Percentiles rank a stretch among this genome's conserved stretches.
These are phyloP conservation scores for Guadua angustifolia DNA, from an alignment of 176 grass and related monocot genomes.

Conservation along the genomic window DNA sequence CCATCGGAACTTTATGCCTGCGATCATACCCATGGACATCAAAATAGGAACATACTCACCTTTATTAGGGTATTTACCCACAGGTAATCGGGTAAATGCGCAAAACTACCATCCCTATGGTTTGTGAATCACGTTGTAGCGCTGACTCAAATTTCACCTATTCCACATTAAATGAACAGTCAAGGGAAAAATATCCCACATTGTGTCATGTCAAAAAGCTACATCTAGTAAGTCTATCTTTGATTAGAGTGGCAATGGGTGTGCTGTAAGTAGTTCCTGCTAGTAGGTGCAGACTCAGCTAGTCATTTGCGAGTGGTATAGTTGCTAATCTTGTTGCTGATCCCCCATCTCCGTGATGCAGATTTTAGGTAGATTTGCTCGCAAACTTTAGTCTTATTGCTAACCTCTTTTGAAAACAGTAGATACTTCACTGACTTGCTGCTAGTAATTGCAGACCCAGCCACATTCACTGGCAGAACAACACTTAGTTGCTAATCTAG, in stretches of 20 bases:
- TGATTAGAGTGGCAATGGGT: background rate
- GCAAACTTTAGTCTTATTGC: background rate
- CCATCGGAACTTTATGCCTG: background rate
- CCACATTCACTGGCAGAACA: background rate
- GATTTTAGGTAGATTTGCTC: background rate
- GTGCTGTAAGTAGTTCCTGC: background rate
- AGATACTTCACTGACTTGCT: background rate
- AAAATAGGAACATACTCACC: background rate
- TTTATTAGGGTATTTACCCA: background rate
- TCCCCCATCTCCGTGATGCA: background rate
- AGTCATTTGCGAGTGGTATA: background rate
- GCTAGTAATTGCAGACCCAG: background rate
- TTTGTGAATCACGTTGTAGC: background rate
- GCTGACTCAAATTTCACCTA: background rate
- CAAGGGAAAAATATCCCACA: background rate
- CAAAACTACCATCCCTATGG: background rate
- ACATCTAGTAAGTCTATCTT: background rate
- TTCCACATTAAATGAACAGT: background rate
- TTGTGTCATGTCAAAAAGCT: background rate
- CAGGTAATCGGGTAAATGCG: background rate
- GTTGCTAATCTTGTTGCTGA: background rate
- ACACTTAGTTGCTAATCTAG: background rate
- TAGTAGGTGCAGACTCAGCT: background rate
- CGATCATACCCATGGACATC: background rate
- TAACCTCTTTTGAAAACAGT: background rate